Percentiles rank a stretch among this genome's conserved stretches.
phyloP scores from a whole-genome alignment of 1,139 yeast genomes.

The Yarrowia galli region DNA sequence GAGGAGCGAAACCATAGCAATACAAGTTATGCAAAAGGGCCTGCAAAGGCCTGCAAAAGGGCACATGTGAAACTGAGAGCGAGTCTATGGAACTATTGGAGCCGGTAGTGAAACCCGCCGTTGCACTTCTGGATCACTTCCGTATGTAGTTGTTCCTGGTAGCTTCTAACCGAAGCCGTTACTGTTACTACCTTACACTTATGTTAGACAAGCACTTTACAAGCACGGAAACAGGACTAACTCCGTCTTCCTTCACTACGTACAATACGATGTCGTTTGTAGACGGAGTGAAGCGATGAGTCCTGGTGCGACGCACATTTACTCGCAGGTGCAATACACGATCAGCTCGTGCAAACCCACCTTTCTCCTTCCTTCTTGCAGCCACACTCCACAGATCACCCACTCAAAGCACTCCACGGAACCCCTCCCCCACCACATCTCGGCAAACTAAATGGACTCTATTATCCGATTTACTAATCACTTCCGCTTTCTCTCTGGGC shows the following conservation, averaged over 20 bases:
- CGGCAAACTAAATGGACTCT: not conserved
- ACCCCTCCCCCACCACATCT: constrained; percentile 18
- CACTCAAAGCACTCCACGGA: not conserved
- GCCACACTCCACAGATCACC: not conserved
- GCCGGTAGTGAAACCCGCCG: not conserved
- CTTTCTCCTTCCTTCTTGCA: too few relatives aligned
- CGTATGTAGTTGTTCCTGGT: too few relatives aligned
- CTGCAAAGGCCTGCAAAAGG: not conserved
- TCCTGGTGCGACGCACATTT: too few relatives aligned
- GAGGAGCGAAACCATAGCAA: not conserved
- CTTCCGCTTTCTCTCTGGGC: not conserved
- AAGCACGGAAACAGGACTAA: too few relatives aligned
- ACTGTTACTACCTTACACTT: too few relatives aligned
- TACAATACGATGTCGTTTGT: too few relatives aligned
- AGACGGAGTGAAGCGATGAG: not conserved
- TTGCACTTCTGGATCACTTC: not conserved
- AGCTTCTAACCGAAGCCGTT: too few relatives aligned
- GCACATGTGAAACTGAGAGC: constrained; percentile 15
- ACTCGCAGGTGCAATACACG: not conserved
- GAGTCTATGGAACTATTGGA: too few relatives aligned
- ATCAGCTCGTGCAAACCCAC: too few relatives aligned
- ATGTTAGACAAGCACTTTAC: too few relatives aligned
- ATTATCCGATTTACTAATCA: constrained; percentile 21
- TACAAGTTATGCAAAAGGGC: not conserved
- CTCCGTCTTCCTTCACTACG: not conserved